A percentile compares a stretch with the other conserved stretches of the same genome.
Conservation (phyloP, 2,329 filamentous ascomycete species). For the Verticillium nubilum region DNA sequence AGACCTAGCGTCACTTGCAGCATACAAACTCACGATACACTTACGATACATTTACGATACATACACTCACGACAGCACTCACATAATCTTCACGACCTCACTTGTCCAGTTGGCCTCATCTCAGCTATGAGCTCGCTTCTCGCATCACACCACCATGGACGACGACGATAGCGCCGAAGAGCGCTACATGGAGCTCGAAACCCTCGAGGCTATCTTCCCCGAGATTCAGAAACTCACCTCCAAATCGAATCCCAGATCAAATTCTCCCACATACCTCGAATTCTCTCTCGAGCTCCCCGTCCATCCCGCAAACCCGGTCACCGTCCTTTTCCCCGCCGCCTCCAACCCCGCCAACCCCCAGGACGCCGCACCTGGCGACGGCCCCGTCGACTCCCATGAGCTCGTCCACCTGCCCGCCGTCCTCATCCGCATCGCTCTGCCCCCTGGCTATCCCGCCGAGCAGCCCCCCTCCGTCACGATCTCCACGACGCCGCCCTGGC, state of each 20-base stretch:
- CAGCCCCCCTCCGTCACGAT: constrained; percentile 45
- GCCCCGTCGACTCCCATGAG: constrained; percentile 37
- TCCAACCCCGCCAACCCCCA: constrained; percentile 15
- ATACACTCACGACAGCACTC: background rate
- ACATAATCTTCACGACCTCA: background rate
- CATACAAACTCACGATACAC: background rate
- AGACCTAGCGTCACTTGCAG: no score
- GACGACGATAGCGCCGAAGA: constrained; percentile 39
- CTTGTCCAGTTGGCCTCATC: background rate
- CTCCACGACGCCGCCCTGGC: constrained; percentile 52
- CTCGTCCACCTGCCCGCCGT: constrained; percentile 55
- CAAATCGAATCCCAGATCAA: constrained; percentile 31
- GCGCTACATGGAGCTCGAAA: constrained; percentile 53
- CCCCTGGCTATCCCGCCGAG: constrained; percentile 51
- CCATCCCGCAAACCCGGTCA: constrained; percentile 46
- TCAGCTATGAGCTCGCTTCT: background rate
- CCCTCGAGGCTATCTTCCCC: constrained; percentile 61
- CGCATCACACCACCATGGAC: constrained; percentile 23
- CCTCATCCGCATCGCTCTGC: constrained; percentile 46
- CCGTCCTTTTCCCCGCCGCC: constrained; percentile 50
- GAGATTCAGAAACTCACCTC: constrained; percentile 46
- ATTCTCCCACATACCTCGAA: background rate
- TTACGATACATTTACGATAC: background rate
- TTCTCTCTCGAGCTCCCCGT: constrained; percentile 55
- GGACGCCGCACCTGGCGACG: constrained; percentile 7